These are phyloP conservation scores for Taphrina populina DNA, from an alignment of 1,139 yeast species.

Conservation along the genomic window DNA sequence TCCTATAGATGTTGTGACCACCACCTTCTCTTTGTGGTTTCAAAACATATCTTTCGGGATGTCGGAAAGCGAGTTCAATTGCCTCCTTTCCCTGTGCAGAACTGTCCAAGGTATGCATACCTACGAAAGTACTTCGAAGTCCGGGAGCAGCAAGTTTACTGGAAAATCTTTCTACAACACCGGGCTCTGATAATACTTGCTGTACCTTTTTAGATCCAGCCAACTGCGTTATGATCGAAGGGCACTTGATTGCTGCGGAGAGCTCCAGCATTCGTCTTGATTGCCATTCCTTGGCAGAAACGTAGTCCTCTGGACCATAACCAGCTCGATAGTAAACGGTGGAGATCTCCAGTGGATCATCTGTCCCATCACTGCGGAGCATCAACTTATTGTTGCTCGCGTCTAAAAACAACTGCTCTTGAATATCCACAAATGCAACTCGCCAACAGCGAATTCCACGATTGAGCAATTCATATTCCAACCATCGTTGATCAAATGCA, in stretches of 20 bases:
- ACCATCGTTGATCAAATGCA: constrained; percentile 81
- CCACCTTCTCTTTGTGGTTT: constrained; percentile 98
- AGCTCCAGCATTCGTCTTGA: constrained; percentile 71
- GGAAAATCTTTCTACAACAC: constrained; percentile 53
- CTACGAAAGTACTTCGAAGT: constrained; percentile 68
- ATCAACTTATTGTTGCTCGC: constrained; percentile 47
- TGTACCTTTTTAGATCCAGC: constrained; percentile 92
- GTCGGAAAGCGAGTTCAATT: constrained; percentile 62
- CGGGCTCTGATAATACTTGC: constrained; percentile 69
- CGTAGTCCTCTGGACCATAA: constrained; percentile 76
- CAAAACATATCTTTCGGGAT: constrained; percentile 71
- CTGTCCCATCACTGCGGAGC: constrained; percentile 4
- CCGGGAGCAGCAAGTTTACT: constrained; percentile 45
- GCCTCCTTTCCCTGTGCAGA: constrained; percentile 65
- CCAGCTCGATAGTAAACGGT: constrained; percentile 90
- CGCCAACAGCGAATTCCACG: constrained; percentile 62
- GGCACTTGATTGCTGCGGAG: constrained; percentile 82
- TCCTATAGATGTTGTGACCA: constrained; percentile 86
- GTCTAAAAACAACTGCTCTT: constrained; percentile 50
- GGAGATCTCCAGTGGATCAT: constrained; percentile 57
- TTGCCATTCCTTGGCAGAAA: constrained; percentile 65
- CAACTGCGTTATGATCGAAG: constrained; percentile 80
- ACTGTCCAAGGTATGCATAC: constrained; percentile 79
- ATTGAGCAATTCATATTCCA: constrained; percentile 68
- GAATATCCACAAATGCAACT: constrained; percentile 62